phyloP scores from a whole-genome alignment of 164 flowering plant species.

The Akebia trifoliata region DNA sequence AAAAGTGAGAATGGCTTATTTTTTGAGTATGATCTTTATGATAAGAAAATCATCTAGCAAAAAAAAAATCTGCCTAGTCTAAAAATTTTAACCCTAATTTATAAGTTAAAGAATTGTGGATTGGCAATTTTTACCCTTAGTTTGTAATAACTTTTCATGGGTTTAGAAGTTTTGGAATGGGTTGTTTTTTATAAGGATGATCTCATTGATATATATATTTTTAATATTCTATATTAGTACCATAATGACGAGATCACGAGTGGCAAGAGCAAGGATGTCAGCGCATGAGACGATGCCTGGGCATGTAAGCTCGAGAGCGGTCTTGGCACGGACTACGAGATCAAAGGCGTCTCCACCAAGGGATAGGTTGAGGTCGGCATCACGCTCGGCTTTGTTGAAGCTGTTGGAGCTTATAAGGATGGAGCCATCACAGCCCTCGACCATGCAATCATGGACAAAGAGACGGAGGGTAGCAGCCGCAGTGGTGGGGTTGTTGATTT shows the following conservation, averaged over 20 bases:
- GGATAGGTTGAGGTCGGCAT: constrained; percentile 60
- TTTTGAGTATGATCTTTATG: too few species aligned
- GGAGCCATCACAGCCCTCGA: constrained; percentile 58
- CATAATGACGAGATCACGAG: constrained; percentile 49
- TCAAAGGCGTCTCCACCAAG: constrained; percentile 79
- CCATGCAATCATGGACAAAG: constrained; percentile 64
- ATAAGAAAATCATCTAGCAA: too few species aligned
- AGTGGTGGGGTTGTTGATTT: constrained; percentile 47
- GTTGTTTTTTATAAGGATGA: too few species aligned
- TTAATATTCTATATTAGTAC: too few species aligned
- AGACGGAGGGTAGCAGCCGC: constrained; percentile 56
- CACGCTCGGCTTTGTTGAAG: constrained; percentile 56
- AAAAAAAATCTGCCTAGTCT: too few species aligned
- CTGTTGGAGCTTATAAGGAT: constrained; percentile 45
- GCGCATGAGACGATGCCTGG: constrained; percentile 74
- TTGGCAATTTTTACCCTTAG: too few species aligned
- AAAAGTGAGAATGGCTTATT: too few species aligned
- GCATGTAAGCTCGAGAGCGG: constrained; percentile 59
- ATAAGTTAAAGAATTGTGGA: too few species aligned
- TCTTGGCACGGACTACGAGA: constrained; percentile 44
- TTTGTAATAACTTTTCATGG: too few species aligned
- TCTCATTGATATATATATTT: too few species aligned
- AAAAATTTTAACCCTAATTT: too few species aligned
- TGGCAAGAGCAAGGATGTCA: constrained; percentile 51
- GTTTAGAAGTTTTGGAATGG: too few species aligned